Evolutionary conservation across 768 basidiomycete genomes (phyloP).

Genomic region (Nidula microcarpa): DNA sequence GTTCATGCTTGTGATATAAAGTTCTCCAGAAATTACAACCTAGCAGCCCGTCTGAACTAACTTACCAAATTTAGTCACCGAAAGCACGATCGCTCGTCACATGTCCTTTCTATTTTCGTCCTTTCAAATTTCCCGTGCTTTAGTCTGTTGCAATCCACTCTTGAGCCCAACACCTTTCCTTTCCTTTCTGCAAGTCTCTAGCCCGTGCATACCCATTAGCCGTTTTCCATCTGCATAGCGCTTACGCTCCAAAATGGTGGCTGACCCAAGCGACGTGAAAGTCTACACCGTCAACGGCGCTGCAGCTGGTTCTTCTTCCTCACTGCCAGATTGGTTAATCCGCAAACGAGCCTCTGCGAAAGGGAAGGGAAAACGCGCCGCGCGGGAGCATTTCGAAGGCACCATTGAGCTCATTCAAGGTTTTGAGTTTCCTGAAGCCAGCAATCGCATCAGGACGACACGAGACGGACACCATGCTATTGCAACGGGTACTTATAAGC

Average conservation of each 20-base stretch:
- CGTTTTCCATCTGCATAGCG: too few relatives aligned
- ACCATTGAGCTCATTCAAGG: conserved; percentile 91
- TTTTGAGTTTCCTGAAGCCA: conserved; percentile 96
- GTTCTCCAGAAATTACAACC: too few relatives aligned
- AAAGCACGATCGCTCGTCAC: too few relatives aligned
- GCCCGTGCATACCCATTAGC: too few relatives aligned
- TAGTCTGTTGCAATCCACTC: too few relatives aligned
- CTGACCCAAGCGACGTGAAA: conserved; percentile 45
- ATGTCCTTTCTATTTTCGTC: too few relatives aligned
- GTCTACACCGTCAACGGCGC: conserved; percentile 98
- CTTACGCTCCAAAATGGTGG: conserved; percentile 6
- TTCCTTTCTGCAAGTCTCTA: too few relatives aligned
- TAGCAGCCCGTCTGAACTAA: too few relatives aligned
- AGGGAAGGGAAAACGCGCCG: conserved; percentile 62
- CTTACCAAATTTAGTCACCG: too few relatives aligned
- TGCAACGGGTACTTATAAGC: conserved; percentile 97
- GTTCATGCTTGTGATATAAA: too few relatives aligned
- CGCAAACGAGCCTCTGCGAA: conserved; percentile 58
- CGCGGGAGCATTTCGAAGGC: conserved; percentile 75
- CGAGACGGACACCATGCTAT: conserved; percentile 90
- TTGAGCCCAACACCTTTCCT: too few relatives aligned
- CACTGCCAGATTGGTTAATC: conserved; percentile 93
- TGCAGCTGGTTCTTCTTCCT: conserved; percentile 80
- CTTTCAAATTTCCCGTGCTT: too few relatives aligned
- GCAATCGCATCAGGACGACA: conserved; percentile 87